These are phyloP conservation scores for Theobroma grandiflorum DNA, from an alignment of 441 rosid genomes.

Conservation along the genomic window DNA sequence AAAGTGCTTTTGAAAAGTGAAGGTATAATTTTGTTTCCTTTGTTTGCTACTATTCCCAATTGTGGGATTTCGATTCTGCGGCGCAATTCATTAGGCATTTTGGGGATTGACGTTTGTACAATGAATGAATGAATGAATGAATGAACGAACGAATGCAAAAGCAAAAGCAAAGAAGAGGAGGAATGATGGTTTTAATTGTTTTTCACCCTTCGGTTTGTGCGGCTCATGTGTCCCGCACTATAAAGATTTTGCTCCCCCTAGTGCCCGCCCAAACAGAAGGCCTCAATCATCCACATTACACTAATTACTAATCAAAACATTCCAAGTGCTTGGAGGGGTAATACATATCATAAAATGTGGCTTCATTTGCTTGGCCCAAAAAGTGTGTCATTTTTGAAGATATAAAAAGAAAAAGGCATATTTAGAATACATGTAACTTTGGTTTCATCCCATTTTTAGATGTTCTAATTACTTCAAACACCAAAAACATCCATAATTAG, in stretches of 20 bases:
- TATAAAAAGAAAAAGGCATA: too few species aligned
- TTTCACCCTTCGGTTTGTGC: constrained; percentile 4
- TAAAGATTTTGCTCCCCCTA: constrained; percentile 22
- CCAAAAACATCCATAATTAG: background rate
- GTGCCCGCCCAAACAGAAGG: constrained; percentile 17
- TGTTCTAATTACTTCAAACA: too few species aligned
- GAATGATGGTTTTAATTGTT: constrained; percentile 18
- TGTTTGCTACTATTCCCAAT: background rate
- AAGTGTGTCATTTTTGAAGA: too few species aligned
- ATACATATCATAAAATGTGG: too few species aligned
- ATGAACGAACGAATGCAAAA: constrained; percentile 18
- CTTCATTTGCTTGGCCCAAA: too few species aligned
- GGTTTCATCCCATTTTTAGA: too few species aligned
- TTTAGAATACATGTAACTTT: too few species aligned
- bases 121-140: too few species aligned
- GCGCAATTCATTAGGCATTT: background rate
- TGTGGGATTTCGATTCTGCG: background rate
- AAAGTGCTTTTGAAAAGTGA: constrained; percentile 25
- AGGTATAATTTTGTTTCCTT: constrained; percentile 24
- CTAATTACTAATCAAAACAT: too few species aligned
- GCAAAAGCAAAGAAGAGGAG: background rate
- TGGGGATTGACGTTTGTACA: constrained; percentile 22
- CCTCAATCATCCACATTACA: background rate
- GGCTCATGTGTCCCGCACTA: constrained; percentile 46
- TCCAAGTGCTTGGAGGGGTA: too few species aligned